Base-by-base conservation (phyloP, 805 yeast genomes). In the Pichia nanzhaoensis region DNA sequence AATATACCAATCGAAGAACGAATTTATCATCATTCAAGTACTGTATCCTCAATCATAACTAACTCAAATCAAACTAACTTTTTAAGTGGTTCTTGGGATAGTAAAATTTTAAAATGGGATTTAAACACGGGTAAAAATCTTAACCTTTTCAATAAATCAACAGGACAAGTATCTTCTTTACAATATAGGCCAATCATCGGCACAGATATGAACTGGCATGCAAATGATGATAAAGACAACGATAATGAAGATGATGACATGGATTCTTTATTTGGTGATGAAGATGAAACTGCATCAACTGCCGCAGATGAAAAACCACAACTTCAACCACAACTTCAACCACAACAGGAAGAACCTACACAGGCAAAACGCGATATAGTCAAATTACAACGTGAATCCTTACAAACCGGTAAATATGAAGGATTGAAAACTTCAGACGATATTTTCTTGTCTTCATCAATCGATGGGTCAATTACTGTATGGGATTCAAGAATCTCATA, bases 61-160 rank as follows among this genome's bases (percentile, higher is more conserved):
- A 84, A 80, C 57, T 66, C 71, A 30, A 65, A 65, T 7, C 91
- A 91, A 55, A 74, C 74, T 37, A 64, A 67, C 37, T 81, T 89
- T 39, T 54, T 91, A 17, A 81, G 93, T 42, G 97, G 96, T 0
- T 75, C 88, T 16, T 93, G 98, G 99, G 99, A 93, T 66, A 83
- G 78, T 62, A 69, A 75, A 18, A 73, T 91, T 1, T 61, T 79
- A 6, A 77, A 82, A 51, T 91, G 97, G 96, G 99, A 93, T 63
- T 68, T 93, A 48, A 74, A 86, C 52, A 75, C 83, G 0, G 96
- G 97, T 1, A 62, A 67, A 16, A 60, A 69, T 9, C 56, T 70
- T 2, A 71, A 71, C 12, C 61, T 71, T 22, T 87, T 71, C 57
- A 55, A 61, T 2, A 81, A 79, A 1, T 70, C 80, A 28, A 69